Base-by-base conservation (phyloP, 306 rosid species). In the Malus sylvestris region DNA sequence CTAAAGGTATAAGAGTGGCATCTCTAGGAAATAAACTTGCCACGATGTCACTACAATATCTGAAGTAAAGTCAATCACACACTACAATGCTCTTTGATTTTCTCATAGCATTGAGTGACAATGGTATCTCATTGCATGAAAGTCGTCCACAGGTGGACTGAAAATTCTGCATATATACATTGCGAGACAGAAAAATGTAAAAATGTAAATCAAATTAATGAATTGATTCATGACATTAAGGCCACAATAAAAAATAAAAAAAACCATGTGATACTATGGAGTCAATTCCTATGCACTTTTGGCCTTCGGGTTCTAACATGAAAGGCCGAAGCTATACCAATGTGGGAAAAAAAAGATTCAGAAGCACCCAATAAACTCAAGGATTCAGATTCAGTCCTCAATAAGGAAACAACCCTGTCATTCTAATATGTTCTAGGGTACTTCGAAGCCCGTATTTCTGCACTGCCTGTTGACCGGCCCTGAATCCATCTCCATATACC, bases 401-500 rank as follows among this genome's bases (percentile, higher is more conserved):
- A 78, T 58, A 86, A 40, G 99, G 99, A 74, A 96, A 96, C 52
- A 79, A 81, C 62, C 98, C 99, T 0, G 97, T 93, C 91, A 83
- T 85, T 83, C 76, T 80, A 72, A 96, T 96, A 81, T 96, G 98
- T 75, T 91, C 85, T 59, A 96, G 98, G 83, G 99, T 96, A 52
- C 81, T 85, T 71, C 59, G 79, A 64, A 96, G 91, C 83, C 99
- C 99, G 85, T 86, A 92, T 76, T 86, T 91, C 23, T 83, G 81
- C 45, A 96, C 97, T 8, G 99, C 99, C 76, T 66, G 77, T 62
- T 91, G 98, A 67, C 97, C 99, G 9, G 98, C 98, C 80, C 99
- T 85, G 72, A 73, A 96, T 73, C 99, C 99, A 73, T 87, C 98
- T 76, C 99, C 99, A 75, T 96, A 96, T 60, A 96, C 91, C 0